phyloP scores from a whole-genome alignment of 805 yeast species.

The Tetrapisispora nanseiensis region DNA sequence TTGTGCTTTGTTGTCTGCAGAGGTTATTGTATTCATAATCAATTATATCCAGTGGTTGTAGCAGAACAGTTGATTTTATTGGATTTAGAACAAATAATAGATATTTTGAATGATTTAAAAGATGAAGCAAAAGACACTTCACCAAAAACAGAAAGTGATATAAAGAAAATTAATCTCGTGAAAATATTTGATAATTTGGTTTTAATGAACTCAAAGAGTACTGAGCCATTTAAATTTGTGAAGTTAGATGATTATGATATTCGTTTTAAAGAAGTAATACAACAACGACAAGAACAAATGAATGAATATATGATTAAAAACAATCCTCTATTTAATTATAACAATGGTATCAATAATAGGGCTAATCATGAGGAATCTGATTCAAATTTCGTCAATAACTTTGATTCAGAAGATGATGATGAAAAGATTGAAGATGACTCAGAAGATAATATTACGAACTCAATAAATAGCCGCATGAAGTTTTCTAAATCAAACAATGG shows the following conservation, averaged over 20 bases:
- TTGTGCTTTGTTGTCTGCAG: conserved; percentile 16
- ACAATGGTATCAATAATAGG: conserved; percentile 3
- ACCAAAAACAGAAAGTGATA: not conserved
- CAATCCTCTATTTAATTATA: conserved; percentile 13
- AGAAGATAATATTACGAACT: not conserved
- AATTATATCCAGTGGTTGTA: not conserved
- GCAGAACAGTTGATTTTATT: conserved; percentile 6
- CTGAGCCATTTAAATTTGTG: conserved; percentile 14
- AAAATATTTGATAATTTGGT: conserved; percentile 15
- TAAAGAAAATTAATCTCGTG: not conserved
- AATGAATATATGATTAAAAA: not conserved
- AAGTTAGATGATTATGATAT: conserved; percentile 9
- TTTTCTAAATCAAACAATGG: not conserved
- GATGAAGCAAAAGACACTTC: not conserved
- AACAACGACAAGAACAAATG: conserved; percentile 6
- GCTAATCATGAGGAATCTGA: conserved; percentile 10
- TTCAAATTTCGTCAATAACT: conserved; percentile 1
- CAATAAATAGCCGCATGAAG: not conserved
- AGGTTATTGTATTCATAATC: conserved; percentile 8
- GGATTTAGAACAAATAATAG: conserved; percentile 5
- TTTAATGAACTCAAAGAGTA: conserved; percentile 8
- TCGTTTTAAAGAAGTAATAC: conserved; percentile 9
- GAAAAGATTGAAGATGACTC: not conserved
- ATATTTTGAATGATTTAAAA: not conserved
- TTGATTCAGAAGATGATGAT: not conserved